Conservation (phyloP, 2,329 filamentous ascomycete genomes). For the Colletotrichum sidae region DNA sequence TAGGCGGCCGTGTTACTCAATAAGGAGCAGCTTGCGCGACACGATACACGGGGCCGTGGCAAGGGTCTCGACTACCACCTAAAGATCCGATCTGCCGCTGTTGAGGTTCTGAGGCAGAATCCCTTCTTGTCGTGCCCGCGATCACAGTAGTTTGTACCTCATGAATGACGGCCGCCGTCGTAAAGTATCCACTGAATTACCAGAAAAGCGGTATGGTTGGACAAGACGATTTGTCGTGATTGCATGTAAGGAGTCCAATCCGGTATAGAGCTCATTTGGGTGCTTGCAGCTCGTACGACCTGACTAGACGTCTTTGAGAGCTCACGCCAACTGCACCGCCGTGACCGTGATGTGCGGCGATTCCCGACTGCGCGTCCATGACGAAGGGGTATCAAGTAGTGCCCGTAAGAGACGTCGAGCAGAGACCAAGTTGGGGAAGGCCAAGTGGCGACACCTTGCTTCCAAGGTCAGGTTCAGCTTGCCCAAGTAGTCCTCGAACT, state of each 20-base stretch:
- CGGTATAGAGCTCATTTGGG: conserved; percentile 28
- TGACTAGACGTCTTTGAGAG: conserved; percentile 15
- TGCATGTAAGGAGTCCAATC: conserved; percentile 24
- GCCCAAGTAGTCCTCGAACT: conserved; percentile 7
- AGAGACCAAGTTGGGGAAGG: too few relatives aligned
- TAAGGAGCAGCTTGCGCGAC: conserved; percentile 37
- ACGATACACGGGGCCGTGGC: conserved; percentile 35
- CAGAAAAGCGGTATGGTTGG: conserved; percentile 28
- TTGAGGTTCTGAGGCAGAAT: background rate
- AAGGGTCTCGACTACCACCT: conserved; percentile 24
- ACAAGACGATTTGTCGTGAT: conserved; percentile 30
- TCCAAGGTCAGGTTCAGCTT: background rate
- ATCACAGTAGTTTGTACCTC: conserved; percentile 8
- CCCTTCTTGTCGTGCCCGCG: background rate
- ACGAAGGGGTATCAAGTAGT: too few relatives aligned
- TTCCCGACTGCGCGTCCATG: conserved; percentile 4
- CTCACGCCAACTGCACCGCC: conserved; percentile 12
- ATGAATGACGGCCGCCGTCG: conserved; percentile 25
- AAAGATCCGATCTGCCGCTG: conserved; percentile 30
- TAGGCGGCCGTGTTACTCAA: conserved; percentile 36
- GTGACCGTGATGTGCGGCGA: conserved; percentile 19
- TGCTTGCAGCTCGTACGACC: conserved; percentile 34
- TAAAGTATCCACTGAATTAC: conserved; percentile 37
- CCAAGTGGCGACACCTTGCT: too few relatives aligned
- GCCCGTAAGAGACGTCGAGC: too few relatives aligned